Conservation (phyloP, 2,329 filamentous ascomycete genomes). For the Colletotrichum orchidophilum region DNA sequence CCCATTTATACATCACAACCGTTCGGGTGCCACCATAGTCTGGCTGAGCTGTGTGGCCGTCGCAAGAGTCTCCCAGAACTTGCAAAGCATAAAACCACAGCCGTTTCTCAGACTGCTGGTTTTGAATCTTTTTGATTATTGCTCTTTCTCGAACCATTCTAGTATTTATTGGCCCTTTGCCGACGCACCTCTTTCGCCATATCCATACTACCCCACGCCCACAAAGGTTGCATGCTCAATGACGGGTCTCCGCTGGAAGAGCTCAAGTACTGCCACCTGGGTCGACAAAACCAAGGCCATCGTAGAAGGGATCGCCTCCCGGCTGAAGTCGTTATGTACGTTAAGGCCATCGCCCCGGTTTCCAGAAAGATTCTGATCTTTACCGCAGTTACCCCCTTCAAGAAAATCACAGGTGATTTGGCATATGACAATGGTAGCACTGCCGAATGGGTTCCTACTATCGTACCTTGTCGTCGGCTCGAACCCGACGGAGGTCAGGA, state of each 20-base stretch:
- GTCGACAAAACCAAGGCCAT: background rate
- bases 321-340: background rate
- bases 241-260: background rate
- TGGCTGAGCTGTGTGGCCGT: background rate
- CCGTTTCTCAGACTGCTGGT: background rate
- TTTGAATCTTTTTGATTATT: background rate
- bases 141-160: background rate
- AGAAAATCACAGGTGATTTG: background rate
- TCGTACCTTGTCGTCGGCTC: background rate
- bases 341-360: background rate
- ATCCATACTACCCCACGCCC: background rate
- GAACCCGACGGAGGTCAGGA: background rate
- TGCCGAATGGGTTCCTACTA: background rate
- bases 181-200: background rate
- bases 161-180: background rate
- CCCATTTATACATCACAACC: background rate
- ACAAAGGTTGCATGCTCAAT: background rate
- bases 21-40: background rate
- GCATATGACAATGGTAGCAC: background rate
- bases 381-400: background rate
- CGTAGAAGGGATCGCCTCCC: background rate
- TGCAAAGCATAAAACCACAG: background rate
- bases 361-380: background rate
- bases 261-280: background rate
- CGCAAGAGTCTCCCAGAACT: background rate